Base-by-base conservation (phyloP, 2,329 filamentous ascomycete genomes). In the Sphaerulina vaccinii region DNA sequence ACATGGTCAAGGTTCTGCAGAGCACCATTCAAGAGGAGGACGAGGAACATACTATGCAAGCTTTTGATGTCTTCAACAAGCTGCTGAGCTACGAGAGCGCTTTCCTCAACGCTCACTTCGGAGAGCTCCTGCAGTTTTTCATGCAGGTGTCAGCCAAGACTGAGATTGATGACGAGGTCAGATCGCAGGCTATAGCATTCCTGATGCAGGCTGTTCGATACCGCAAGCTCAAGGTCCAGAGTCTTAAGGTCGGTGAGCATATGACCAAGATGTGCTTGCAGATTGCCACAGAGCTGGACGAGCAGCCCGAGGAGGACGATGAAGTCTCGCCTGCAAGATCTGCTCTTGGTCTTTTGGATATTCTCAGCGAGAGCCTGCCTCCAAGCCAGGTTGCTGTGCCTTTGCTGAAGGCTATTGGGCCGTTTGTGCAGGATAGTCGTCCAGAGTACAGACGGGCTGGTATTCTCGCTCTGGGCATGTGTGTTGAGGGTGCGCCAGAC, bases 41-140 rank as follows among this genome's bases (percentile, higher is more conserved):
- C 63, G 91, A 96, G 63, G 91, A 96, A 68, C 86, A 87, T 69
- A 85, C 88, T 62, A 89, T 92, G 78, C 85, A 92, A 68, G 84
- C 90, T 21, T 99, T 97, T 64, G 93, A 97, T 70, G 90, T 96
- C 61, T 96, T 97, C 81, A 93, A 97, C 77, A 93, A 89, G 44
- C 85, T 96, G 65, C 82, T 99, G 48, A 88, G 87, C 58, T 96
- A 90, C 70, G 92, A 96, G 69, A 87, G 89, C 23, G 82, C 88
- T 40, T 81, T 97, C 44, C 77, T 97, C 46, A 87, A 86, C 60
- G 79, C 82, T 49, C 91, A 96, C 75, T 89, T 99, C 67, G 89
- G 86, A 68, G 90, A 96, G 65, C 81, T 99, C 7, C 80, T 96
- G 55, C 83, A 87, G 62, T 96, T 97, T 78, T 97, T 97, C 89